Base-by-base conservation (phyloP, 768 basidiomycete genomes). In the Lentinula boryana region DNA sequence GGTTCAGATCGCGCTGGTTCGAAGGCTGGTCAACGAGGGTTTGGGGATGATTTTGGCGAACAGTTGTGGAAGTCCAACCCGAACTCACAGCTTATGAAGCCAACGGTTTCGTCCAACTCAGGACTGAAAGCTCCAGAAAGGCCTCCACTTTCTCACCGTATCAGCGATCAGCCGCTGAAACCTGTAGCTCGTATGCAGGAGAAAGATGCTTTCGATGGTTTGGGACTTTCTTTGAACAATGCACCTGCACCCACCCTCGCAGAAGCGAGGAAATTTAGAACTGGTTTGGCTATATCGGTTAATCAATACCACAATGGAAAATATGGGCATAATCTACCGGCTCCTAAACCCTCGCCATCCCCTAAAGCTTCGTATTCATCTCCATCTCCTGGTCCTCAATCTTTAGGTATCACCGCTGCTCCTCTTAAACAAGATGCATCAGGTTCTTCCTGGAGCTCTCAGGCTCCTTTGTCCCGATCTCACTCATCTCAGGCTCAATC, bases 121-220 rank as follows among this genome's bases (percentile, higher is more conserved):
- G 56, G 61, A 16, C 50, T 44, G 21, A 43, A 58, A 9, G 46
- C 36, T 40, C 44, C 60, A 43, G 36, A 21, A 33, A 51, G 51
- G 5, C 56, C 59, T 4, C 69, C 68, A 16, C 58, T 69, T 44
- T 69, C 66, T 9, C 70, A 65, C 41, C 65, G 69, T 21, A 74
- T 68, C 46, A 72, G 73, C 40, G 71, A 74, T 27, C 55, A 56
- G 40, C 63, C 66, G 9, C 65, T 63, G 15, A 68, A 61, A 58
- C 48, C 62, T 44, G 55, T 58, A 23, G 35, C 38, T 5, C 48
- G 63, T 63, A 51, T 35, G 62, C 77, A 71, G 57, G 77, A 78
- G 18, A 88, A 81, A 64, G 91, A 93, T 68, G 92, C 91, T 4
- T 93, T 93, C 63, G 88, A 89, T 38, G 91, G 88, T 10, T 74